Evolutionary conservation across 352 stramenopile species (phyloP).

Genomic region (Aphanomyces cochlioides): DNA sequence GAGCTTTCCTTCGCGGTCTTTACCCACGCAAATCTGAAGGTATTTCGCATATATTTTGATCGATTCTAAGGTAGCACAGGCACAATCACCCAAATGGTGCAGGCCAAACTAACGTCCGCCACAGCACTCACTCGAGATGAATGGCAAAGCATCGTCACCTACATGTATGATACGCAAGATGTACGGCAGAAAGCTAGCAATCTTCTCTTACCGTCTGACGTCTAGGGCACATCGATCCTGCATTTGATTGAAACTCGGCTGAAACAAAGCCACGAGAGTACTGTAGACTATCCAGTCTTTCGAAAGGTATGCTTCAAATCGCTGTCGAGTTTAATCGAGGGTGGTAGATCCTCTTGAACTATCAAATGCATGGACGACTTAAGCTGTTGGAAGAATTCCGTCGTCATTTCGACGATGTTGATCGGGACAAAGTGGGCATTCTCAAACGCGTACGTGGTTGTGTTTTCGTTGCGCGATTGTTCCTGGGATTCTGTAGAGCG

Average conservation of each 20-base stretch:
- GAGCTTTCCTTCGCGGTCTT: slow-evolving; percentile 63
- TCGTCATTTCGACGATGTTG: slow-evolving; percentile 20
- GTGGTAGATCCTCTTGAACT: slow-evolving; percentile 27
- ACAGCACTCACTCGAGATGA: slow-evolving; percentile 15
- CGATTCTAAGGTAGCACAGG: neutral
- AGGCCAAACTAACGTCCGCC: slow-evolving; percentile 26
- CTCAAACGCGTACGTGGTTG: slow-evolving; percentile 16
- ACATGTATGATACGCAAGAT: slow-evolving; percentile 18
- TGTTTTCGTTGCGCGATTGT: neutral
- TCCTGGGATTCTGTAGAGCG: neutral
- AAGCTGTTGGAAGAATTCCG: slow-evolving; percentile 20
- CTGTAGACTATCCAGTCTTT: slow-evolving; percentile 19
- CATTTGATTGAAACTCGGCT: neutral
- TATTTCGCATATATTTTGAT: slow-evolving; percentile 41
- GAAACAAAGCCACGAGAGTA: neutral
- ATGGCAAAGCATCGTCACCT: slow-evolving; percentile 18
- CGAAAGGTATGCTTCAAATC: slow-evolving; percentile 17
- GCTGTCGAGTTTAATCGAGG: neutral
- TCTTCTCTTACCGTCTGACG: neutral
- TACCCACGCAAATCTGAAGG: slow-evolving; percentile 59
- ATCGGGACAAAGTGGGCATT: slow-evolving; percentile 19
- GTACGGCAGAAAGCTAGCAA: neutral
- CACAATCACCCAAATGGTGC: slow-evolving; percentile 17
- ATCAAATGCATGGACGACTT: slow-evolving; percentile 27
- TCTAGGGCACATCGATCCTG: slow-evolving; percentile 2